Evolutionary conservation across 2,329 filamentous ascomycete species (phyloP).

Genomic region (Claviceps arundinis): DNA sequence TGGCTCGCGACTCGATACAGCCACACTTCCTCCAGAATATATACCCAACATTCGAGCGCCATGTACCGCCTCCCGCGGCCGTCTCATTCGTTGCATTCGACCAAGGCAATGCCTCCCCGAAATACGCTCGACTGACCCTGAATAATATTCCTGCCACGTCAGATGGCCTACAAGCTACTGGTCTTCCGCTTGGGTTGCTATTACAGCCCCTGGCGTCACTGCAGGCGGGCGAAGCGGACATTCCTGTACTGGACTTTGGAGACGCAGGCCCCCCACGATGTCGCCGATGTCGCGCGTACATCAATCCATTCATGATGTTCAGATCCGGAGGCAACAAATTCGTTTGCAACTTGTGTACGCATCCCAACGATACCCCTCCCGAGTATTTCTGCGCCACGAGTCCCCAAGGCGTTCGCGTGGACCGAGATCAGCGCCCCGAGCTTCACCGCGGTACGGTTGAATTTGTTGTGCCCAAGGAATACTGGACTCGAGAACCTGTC

Average conservation of each 20-base stretch:
- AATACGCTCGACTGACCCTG: slow-evolving; percentile 79
- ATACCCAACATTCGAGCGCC: slow-evolving; percentile 91
- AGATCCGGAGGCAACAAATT: slow-evolving; percentile 87
- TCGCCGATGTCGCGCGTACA: slow-evolving; percentile 84
- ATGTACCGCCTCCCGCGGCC: slow-evolving; percentile 77
- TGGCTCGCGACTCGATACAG: slow-evolving; percentile 69
- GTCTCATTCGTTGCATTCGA: slow-evolving; percentile 89
- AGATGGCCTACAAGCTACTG: slow-evolving; percentile 69
- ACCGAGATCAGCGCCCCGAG: slow-evolving; percentile 80
- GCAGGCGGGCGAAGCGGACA: slow-evolving; percentile 70
- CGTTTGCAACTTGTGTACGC: slow-evolving; percentile 95
- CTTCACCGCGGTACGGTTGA: slow-evolving; percentile 86
- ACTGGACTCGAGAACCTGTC: slow-evolving; percentile 91
- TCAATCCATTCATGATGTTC: slow-evolving; percentile 99
- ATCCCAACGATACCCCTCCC: slow-evolving; percentile 82
- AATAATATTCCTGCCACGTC: slow-evolving; percentile 81
- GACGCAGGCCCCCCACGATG: slow-evolving; percentile 82
- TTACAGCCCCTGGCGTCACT: slow-evolving; percentile 77
- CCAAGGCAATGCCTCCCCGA: slow-evolving; percentile 92
- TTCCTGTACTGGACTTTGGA: slow-evolving; percentile 92
- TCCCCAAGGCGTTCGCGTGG: slow-evolving; percentile 72
- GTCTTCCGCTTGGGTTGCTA: slow-evolving; percentile 73
- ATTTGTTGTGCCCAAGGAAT: slow-evolving; percentile 94
- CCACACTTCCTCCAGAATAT: slow-evolving; percentile 76
- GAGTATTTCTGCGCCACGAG: slow-evolving; percentile 92